Conservation (phyloP, 2,329 filamentous ascomycete genomes). For the Talaromyces sp. region DNA sequence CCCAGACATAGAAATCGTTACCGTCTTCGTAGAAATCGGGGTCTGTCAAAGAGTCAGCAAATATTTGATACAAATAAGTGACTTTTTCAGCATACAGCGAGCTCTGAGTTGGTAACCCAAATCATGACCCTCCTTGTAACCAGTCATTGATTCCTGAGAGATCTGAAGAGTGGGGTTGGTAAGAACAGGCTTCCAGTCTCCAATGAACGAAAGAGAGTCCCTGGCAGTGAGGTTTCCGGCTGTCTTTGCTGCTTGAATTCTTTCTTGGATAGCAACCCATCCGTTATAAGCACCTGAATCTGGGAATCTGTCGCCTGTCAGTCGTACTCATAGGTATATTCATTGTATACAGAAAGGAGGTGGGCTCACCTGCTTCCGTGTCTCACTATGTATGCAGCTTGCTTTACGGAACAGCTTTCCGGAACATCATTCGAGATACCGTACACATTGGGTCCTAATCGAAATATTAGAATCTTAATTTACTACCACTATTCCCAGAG, state of each 20-base stretch:
- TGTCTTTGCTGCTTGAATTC: constrained; percentile 45
- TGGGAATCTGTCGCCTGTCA: constrained; percentile 32
- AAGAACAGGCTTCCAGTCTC: constrained; percentile 57
- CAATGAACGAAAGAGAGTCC: constrained; percentile 55
- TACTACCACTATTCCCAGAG: neutral
- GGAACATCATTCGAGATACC: constrained; percentile 55
- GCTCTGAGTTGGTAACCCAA: constrained; percentile 12
- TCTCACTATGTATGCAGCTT: constrained; percentile 57
- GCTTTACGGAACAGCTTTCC: constrained; percentile 56
- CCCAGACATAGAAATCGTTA: constrained; percentile 57
- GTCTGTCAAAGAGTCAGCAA: constrained; percentile 27
- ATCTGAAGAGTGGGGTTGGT: constrained; percentile 56
- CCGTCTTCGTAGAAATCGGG: constrained; percentile 50
- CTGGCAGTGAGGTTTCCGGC: constrained; percentile 49
- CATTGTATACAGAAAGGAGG: no score
- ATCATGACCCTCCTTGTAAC: constrained; percentile 53
- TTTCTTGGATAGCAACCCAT: constrained; percentile 45
- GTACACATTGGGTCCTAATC: constrained; percentile 54
- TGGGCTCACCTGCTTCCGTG: constrained; percentile 57
- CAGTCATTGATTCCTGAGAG: constrained; percentile 57
- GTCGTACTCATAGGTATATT: neutral
- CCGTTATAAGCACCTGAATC: constrained; percentile 58
- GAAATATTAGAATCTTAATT: neutral
- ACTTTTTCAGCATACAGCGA: neutral
- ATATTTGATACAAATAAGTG: no score